Base-by-base conservation (phyloP, 108 stramenopile species). In the Skeletonema tropicum region DNA sequence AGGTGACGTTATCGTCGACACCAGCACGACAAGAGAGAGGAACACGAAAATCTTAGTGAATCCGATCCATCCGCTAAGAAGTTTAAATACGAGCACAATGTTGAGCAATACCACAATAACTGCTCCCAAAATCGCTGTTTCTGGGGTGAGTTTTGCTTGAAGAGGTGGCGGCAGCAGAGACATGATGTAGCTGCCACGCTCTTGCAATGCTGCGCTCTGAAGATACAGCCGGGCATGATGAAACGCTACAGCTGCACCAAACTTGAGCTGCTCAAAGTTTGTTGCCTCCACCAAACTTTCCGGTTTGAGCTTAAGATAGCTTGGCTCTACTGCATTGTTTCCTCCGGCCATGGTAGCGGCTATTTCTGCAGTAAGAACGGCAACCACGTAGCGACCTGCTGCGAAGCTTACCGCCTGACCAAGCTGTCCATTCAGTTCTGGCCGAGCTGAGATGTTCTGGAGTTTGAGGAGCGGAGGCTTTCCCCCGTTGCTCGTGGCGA, bases 391-490 rank as follows among this genome's bases (percentile, higher is more conserved):
- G 7, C 80, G 73, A 7, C 60, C 74, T 57, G 64, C 45, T 32
- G 80, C 57, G 63, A 55, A 81, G 36, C 52, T 55, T 23, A 55
- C 52, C 35, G 80, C 74, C 36, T 81, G 70, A 64, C 69, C 73
- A 42, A 66, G 74, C 58, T 46, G 13, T 2, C 69, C 70, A 66
- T 81, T 81, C 25, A 81, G 65, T 13, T 74, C 73, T 41, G 80
- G 80, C 2, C 74, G 64, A 19, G 73, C 60, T 33, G 80, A 33
- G 49, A 81, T 71, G 73, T 75, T 71, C 33, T 58, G 57, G 10
- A 81, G 41, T 72, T 78, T 78, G 46, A 81, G 68, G 70, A 74
- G 68, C 35, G 80, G 68, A 32, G 80, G 68, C 60, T 64, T 69
- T 26, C 67, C 64, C 13, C 52, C 68, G 73, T 70, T 74, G 48